Percentiles rank a stretch among this genome's conserved stretches.
Evolutionary conservation across 2,329 filamentous ascomycete species (phyloP).

Genomic region (Colletotrichum brevisporum): DNA sequence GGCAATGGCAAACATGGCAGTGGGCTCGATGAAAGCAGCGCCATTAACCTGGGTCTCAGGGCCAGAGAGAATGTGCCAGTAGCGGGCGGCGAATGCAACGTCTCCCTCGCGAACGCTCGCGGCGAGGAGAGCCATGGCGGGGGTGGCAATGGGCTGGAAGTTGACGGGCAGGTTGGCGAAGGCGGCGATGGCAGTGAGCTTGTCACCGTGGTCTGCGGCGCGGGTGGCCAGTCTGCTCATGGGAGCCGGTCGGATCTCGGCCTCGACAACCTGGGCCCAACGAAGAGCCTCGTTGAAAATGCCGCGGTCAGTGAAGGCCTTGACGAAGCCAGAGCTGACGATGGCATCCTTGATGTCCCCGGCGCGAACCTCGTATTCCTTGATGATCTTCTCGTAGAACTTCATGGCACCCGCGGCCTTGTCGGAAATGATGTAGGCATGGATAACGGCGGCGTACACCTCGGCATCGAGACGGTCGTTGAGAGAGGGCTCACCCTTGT

Average conservation of each 20-base stretch:
- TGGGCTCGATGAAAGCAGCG: slow-evolving; percentile 84
- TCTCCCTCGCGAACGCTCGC: slow-evolving; percentile 88
- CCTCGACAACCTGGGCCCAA: slow-evolving; percentile 77
- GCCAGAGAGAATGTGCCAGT: slow-evolving; percentile 82
- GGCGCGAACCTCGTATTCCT: slow-evolving; percentile 70
- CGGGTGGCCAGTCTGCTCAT: slow-evolving; percentile 81
- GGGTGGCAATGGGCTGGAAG: slow-evolving; percentile 64
- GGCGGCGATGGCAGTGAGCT: slow-evolving; percentile 76
- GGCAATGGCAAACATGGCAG: slow-evolving; percentile 90
- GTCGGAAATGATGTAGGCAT: slow-evolving; percentile 87
- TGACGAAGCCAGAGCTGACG: slow-evolving; percentile 81
- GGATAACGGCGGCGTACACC: slow-evolving; percentile 92
- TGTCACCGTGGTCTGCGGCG: slow-evolving; percentile 85
- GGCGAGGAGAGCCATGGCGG: slow-evolving; percentile 86
- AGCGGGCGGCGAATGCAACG: slow-evolving; percentile 80
- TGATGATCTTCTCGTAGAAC: slow-evolving; percentile 86
- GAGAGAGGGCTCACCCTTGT: slow-evolving; percentile 78
- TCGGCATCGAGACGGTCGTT: slow-evolving; percentile 82
- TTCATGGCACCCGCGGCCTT: slow-evolving; percentile 85
- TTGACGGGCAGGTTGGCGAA: slow-evolving; percentile 71
- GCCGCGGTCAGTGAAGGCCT: slow-evolving; percentile 79
- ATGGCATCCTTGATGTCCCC: slow-evolving; percentile 79
- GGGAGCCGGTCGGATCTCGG: slow-evolving; percentile 70
- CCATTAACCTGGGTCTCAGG: slow-evolving; percentile 72
- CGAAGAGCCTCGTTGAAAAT: slow-evolving; percentile 81